Conservation (phyloP, 805 yeast genomes). For the Candida ficus region DNA sequence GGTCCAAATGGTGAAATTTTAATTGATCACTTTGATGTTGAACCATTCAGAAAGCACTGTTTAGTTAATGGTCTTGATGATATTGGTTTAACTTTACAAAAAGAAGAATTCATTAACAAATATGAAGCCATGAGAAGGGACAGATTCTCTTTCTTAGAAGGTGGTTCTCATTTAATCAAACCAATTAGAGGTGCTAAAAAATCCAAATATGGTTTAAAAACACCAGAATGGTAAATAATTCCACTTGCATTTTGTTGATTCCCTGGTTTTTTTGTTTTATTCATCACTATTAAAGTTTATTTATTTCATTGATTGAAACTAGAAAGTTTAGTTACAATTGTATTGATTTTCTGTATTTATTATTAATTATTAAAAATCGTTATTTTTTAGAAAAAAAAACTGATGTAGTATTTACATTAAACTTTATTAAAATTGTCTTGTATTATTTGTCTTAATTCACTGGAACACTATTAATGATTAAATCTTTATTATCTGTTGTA, state of each 20-base stretch:
- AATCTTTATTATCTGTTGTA: constrained; percentile 23
- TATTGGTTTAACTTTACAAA: constrained; percentile 90
- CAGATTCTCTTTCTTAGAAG: constrained; percentile 87
- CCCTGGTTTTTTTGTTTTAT: not conserved
- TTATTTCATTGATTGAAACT: not conserved
- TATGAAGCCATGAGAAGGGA: constrained; percentile 76
- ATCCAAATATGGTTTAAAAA: constrained; percentile 56
- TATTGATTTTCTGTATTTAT: not conserved
- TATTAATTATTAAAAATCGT: not conserved
- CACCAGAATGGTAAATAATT: constrained; percentile 64
- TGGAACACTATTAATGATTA: constrained; percentile 11
- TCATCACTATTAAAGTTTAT: no score
- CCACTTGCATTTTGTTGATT: not conserved
- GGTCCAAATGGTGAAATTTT: constrained; percentile 66
- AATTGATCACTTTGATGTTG: constrained; percentile 81
- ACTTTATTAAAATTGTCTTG: not conserved
- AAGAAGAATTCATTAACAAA: constrained; percentile 67
- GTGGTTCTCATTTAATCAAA: constrained; percentile 65
- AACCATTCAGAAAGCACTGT: constrained; percentile 91
- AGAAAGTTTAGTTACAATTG: not conserved
- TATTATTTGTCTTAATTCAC: not conserved
- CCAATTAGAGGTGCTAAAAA: constrained; percentile 69
- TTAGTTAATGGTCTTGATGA: constrained; percentile 93
- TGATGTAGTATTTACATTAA: no score
- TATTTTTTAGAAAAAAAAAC: no score